A percentile compares a stretch with the other conserved stretches of the same genome.
Conservation (phyloP, 2,329 filamentous ascomycete genomes). For the Pestalotiopsis sp. region DNA sequence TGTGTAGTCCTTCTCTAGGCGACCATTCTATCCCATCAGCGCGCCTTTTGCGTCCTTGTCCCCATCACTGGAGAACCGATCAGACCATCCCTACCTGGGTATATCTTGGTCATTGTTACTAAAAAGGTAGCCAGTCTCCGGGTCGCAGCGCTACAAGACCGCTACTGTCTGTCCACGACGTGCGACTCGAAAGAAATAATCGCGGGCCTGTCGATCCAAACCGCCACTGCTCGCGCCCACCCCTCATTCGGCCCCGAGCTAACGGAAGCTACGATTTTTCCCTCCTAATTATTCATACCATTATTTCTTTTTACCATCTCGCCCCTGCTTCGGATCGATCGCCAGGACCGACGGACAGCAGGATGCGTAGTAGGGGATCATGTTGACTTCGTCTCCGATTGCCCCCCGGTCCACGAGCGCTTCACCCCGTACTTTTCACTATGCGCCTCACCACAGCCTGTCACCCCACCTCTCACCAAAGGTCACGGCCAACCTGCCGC, state of each 20-base stretch:
- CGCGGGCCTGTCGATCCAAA: neutral
- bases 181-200: neutral
- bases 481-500: constrained; percentile 43
- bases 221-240: neutral
- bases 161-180: neutral
- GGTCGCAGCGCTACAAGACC: neutral
- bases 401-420: constrained; percentile 54
- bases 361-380: constrained; percentile 55
- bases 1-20: neutral
- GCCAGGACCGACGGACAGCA: constrained; percentile 30
- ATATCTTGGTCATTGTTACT: neutral
- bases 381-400: constrained; percentile 62
- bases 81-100: neutral
- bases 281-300: neutral
- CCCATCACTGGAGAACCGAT: neutral
- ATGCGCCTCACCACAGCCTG: constrained; percentile 44
- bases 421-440: constrained; percentile 53
- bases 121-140: neutral
- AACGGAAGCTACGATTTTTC: neutral
- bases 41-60: neutral
- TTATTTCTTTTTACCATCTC: neutral
- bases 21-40: neutral
- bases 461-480: constrained; percentile 44
- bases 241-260: neutral
- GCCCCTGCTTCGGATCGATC: neutral